These are phyloP conservation scores for Didymella pinodella DNA, from an alignment of 2,329 filamentous ascomycete species.

Conservation along the genomic window DNA sequence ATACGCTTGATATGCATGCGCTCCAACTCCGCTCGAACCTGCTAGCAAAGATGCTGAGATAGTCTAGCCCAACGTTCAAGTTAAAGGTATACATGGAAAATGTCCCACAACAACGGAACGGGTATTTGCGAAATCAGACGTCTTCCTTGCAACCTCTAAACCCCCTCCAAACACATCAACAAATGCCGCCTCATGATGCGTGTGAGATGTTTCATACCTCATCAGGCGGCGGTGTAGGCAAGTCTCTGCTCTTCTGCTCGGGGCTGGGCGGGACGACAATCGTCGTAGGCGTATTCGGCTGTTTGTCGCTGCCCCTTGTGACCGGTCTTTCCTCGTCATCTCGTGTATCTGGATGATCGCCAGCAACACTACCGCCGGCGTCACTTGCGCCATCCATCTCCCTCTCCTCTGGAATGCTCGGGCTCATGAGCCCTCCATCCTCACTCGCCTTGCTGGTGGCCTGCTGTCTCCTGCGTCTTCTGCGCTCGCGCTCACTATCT, in stretches of 20 bases:
- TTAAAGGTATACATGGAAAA: constrained; percentile 19
- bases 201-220: constrained; percentile 1
- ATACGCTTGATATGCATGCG: constrained; percentile 1
- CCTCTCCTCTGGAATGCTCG: constrained; percentile 44
- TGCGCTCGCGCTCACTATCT: constrained; percentile 77
- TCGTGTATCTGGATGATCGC: constrained; percentile 18
- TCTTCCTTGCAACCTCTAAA: not conserved
- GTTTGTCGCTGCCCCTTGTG: constrained; percentile 23
- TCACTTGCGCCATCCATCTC: constrained; percentile 19
- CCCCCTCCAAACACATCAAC: not conserved
- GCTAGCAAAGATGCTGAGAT: constrained; percentile 3
- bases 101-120: constrained; percentile 22
- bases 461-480: constrained; percentile 64
- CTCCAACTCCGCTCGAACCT: not conserved
- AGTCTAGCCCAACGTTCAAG: constrained; percentile 17
- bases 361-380: constrained; percentile 19
- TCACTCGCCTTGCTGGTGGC: constrained; percentile 44
- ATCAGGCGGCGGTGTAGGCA: constrained; percentile 46
- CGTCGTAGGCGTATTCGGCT: constrained; percentile 42
- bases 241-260: constrained; percentile 37
- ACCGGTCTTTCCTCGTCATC: constrained; percentile 20
- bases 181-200: not conserved
- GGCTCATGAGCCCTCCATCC: constrained; percentile 45
- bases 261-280: constrained; percentile 51
- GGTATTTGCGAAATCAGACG: constrained; percentile 20